Conservation (phyloP, 495 filamentous ascomycete genomes). For the Cenococcum geophilum region DNA sequence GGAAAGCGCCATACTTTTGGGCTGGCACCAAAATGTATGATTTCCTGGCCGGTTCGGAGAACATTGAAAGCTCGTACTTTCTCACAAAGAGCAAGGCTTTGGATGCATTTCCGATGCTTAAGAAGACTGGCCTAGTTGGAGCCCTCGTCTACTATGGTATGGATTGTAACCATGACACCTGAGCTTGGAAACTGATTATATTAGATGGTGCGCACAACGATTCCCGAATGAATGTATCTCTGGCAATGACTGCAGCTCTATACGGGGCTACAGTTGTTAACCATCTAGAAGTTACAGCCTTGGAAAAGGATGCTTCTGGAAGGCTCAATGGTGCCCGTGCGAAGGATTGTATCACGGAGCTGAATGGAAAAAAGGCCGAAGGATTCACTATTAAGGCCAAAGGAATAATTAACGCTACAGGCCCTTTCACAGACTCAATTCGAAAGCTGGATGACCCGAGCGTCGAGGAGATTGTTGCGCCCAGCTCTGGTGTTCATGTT, state of each 20-base stretch:
- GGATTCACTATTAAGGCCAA: slow-evolving; percentile 74
- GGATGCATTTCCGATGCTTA: slow-evolving; percentile 97
- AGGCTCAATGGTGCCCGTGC: slow-evolving; percentile 72
- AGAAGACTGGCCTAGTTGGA: slow-evolving; percentile 74
- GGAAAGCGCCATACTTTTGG: slow-evolving; percentile 98
- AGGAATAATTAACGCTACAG: slow-evolving; percentile 94
- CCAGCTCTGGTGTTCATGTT: slow-evolving; percentile 89
- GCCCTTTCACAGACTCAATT: slow-evolving; percentile 90
- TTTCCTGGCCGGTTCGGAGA: slow-evolving; percentile 87
- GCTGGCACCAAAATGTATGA: slow-evolving; percentile 93
- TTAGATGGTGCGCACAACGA: slow-evolving; percentile 93
- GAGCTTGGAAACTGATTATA: slow-evolving; percentile 28
- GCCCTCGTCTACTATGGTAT: slow-evolving; percentile 91
- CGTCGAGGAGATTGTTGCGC: slow-evolving; percentile 82
- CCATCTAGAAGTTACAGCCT: slow-evolving; percentile 79
- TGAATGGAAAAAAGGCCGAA: slow-evolving; percentile 48
- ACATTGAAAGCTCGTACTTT: slow-evolving; percentile 96
- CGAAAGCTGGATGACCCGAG: slow-evolving; percentile 78
- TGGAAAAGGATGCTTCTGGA: slow-evolving; percentile 75
- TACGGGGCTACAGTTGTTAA: slow-evolving; percentile 92
- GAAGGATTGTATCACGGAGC: slow-evolving; percentile 64
- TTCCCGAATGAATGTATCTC: slow-evolving; percentile 94
- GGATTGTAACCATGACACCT: slow-evolving; percentile 14
- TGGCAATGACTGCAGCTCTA: slow-evolving; percentile 91
- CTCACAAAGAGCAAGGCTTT: slow-evolving; percentile 89